These are phyloP conservation scores for Thielaviopsis euricoi DNA, from an alignment of 2,329 filamentous ascomycete species.

Conservation along the genomic window DNA sequence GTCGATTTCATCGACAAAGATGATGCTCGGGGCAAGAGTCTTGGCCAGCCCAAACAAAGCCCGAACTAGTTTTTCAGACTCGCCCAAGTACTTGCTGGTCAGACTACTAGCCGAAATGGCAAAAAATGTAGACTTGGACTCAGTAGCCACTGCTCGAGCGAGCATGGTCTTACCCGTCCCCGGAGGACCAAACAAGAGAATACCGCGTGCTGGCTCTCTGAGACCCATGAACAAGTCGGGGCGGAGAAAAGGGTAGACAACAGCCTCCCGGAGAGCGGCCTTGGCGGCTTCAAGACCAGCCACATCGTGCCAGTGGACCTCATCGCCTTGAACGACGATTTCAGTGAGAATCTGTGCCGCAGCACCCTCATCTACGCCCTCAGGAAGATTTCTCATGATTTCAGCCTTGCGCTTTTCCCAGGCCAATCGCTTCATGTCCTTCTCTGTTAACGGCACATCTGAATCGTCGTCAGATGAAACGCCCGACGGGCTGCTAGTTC, in stretches of 20 bases:
- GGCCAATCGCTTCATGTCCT: not conserved
- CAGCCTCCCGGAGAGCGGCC: constrained; percentile 79
- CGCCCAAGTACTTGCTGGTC: constrained; percentile 89
- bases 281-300: constrained; percentile 85
- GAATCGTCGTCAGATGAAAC: constrained; percentile 3
- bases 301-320: constrained; percentile 88
- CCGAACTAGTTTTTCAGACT: constrained; percentile 89
- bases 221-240: constrained; percentile 93
- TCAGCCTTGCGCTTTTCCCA: constrained; percentile 19
- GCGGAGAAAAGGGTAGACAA: constrained; percentile 90
- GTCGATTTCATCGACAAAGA: constrained; percentile 97
- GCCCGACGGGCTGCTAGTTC: not conserved
- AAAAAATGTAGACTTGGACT: constrained; percentile 90
- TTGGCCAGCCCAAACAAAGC: constrained; percentile 86
- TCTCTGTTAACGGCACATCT: not conserved
- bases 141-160: constrained; percentile 82
- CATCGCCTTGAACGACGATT: constrained; percentile 84
- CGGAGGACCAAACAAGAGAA: constrained; percentile 90
- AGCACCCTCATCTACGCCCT: constrained; percentile 64
- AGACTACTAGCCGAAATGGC: constrained; percentile 89
- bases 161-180: constrained; percentile 99
- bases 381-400: constrained; percentile 62
- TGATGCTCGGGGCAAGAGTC: constrained; percentile 78
- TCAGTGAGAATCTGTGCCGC: constrained; percentile 92
- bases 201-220: constrained; percentile 81